Percentiles rank a stretch among this genome's conserved stretches.
Evolutionary conservation across 2,329 filamentous ascomycete species (phyloP).

Genomic region (Fusarium nodosum): DNA sequence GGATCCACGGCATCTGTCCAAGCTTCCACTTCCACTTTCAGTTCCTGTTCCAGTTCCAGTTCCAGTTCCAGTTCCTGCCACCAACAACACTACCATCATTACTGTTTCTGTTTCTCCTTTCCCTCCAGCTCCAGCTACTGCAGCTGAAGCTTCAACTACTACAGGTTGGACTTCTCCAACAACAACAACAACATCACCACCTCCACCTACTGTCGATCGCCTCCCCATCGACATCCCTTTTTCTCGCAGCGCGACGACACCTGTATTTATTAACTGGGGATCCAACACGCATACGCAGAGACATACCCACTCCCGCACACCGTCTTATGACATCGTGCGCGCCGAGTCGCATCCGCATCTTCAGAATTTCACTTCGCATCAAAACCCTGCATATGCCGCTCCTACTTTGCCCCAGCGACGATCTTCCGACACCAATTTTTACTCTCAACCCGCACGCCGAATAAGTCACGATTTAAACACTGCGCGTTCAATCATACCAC

Average conservation of each 20-base stretch:
- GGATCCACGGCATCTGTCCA: constrained; percentile 52
- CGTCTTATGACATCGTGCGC: constrained; percentile 38
- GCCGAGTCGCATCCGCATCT: constrained; percentile 40
- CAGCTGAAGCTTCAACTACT: constrained; percentile 4
- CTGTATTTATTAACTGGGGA: constrained; percentile 19
- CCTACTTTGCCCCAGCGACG: constrained; percentile 53
- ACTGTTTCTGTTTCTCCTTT: constrained; percentile 47
- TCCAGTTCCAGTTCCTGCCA: constrained; percentile 45
- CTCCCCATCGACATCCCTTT: constrained; percentile 25
- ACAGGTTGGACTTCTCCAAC: constrained; percentile 16
- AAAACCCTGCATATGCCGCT: constrained; percentile 51
- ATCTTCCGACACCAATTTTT: constrained; percentile 61
- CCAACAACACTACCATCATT: background rate
- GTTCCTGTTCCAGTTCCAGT: constrained; percentile 1
- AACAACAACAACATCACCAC: constrained; percentile 29
- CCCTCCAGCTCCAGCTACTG: constrained; percentile 31
- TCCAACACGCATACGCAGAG: constrained; percentile 5
- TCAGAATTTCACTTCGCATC: constrained; percentile 45
- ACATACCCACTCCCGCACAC: constrained; percentile 10
- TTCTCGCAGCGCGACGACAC: constrained; percentile 34
- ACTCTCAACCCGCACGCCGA: constrained; percentile 52
- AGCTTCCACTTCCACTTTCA: constrained; percentile 46
- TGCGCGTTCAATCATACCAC: constrained; percentile 62
- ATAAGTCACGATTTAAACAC: constrained; percentile 54
- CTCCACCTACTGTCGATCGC: constrained; percentile 25